Evolutionary conservation across 2,329 filamentous ascomycete genomes (phyloP).

Genomic region (Neocucurbitaria cava): DNA sequence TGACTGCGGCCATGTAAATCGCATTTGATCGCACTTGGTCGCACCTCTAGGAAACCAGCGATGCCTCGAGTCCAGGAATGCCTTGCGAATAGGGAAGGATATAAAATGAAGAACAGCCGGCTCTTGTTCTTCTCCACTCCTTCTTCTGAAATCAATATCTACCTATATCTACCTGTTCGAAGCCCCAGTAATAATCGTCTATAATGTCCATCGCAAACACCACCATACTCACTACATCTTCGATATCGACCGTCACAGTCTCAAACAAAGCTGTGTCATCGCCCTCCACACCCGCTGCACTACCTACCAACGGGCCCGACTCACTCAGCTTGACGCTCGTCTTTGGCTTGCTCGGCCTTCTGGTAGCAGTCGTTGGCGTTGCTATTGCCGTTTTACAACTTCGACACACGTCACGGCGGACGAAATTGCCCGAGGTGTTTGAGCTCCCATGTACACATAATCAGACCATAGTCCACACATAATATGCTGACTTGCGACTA

Average conservation of each 20-base stretch:
- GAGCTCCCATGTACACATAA: conserved; percentile 4
- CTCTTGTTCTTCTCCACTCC: too few relatives aligned
- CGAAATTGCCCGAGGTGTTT: background rate
- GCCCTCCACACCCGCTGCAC: background rate
- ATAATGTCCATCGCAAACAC: background rate
- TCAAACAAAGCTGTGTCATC: background rate
- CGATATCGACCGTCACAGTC: background rate
- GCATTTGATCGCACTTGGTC: background rate
- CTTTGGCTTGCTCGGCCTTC: conserved; percentile 5
- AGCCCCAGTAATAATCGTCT: too few relatives aligned
- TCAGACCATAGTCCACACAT: too few relatives aligned
- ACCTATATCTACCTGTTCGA: too few relatives aligned
- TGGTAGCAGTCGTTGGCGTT: conserved; percentile 1
- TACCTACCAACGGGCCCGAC: background rate
- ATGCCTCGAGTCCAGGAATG: background rate
- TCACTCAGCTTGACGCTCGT: background rate
- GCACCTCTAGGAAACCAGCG: background rate
- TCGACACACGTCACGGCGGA: conserved; percentile 1
- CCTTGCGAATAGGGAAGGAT: background rate
- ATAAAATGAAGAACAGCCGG: background rate
- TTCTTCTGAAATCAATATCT: background rate
- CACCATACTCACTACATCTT: background rate
- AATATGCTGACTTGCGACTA: background rate
- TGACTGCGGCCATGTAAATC: background rate
- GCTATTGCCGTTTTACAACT: conserved; percentile 6